Conservation (phyloP, 2,329 filamentous ascomycete genomes). For the Exophiala aquamarina region DNA sequence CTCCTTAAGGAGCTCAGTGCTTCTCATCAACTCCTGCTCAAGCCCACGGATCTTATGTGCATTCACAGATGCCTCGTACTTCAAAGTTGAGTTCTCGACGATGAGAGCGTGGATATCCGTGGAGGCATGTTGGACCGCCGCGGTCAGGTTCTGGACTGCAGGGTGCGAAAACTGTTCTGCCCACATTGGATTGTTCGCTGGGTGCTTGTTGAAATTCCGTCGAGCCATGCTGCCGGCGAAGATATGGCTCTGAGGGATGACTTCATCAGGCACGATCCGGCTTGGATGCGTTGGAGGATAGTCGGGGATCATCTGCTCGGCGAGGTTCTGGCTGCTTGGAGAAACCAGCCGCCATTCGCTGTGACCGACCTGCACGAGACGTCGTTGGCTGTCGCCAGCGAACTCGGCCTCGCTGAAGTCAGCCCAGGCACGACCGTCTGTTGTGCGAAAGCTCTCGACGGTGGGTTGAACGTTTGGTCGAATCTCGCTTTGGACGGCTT, state of each 20-base stretch:
- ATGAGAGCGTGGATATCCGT: neutral
- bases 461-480: no score
- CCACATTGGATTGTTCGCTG: neutral
- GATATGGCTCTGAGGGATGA: no score
- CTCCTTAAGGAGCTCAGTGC: no score
- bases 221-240: no score
- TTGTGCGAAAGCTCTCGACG: neutral
- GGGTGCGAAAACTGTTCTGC: neutral
- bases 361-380: neutral
- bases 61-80: neutral
- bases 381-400: neutral
- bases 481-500: no score
- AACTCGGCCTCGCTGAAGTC: neutral
- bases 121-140: neutral
- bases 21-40: neutral
- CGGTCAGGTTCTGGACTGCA: neutral
- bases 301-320: no score
- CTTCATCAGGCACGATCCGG: no score
- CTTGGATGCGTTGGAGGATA: no score
- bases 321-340: neutral
- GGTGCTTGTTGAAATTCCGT: neutral
- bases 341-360: neutral
- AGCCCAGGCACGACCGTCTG: neutral
- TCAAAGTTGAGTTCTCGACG: neutral
- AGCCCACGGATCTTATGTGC: neutral